Base-by-base conservation (phyloP, 2,329 filamentous ascomycete species). In the Domatiomyces catenatus region DNA sequence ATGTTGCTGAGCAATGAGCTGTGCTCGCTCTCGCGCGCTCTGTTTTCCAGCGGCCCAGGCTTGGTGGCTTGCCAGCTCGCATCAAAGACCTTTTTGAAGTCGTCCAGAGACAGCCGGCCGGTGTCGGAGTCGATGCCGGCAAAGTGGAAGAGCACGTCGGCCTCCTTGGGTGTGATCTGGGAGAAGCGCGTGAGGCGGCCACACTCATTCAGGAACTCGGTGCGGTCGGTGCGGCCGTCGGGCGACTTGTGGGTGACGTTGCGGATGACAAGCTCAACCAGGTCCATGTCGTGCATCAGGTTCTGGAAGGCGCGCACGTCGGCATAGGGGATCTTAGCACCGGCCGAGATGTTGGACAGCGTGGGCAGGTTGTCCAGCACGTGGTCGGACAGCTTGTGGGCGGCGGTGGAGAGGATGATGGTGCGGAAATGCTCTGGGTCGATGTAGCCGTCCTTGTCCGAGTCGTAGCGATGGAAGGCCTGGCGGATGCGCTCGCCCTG, bases 281-380 rank as follows among this genome's bases (percentile, higher is more conserved):
- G 77, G 63, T 98, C 92, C 86, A 98, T 95, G 70, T 96, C 89
- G 62, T 85, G 83, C 61, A 98, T 90, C 69, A 98, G 83, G 66
- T 98, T 98, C 72, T 94, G 89, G 73, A 98, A 98, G 39, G 92
- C 92, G 58, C 92, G 81, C 28, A 98, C 92, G 64, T 94, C 95
- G 66, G 92, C 88, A 65, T 98, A 98, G 5, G 89, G 95, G 60
- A 98, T 92, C 71, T 93, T 94, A 73, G 81, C 92, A 55, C 87
- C 83, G 32, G 82, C 75, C 6, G 86, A 87, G 66, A 96, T 94
- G 70, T 95, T 95, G 78, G 90, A 96, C 42, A 98, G 78, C 0
- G 88, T 92, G 56, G 85, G 81, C 46, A 98, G 77, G 68, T 96
- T 90, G 59, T 89, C 81, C 47, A 98, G 76, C 43, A 98, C 74